Evolutionary conservation across 257 asterid species (phyloP), one percentile per base, ranked within the genome.

Genomic region (Anisodus acutangulus): DNA sequence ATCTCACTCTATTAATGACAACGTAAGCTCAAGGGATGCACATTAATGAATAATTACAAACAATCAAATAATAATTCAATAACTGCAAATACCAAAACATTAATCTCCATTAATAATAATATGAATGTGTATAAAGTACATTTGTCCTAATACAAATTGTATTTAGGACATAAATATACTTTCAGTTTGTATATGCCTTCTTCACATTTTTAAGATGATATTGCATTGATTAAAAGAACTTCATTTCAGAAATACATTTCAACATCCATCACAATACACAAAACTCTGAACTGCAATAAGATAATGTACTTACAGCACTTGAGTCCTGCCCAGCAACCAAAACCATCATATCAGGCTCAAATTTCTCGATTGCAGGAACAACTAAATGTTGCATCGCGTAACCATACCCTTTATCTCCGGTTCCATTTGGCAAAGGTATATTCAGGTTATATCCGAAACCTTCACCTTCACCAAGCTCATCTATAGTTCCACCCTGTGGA

Each of bases 241-340:
- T 59, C 10, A 59, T 26, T 17, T 59, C 26, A 59, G 12, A 59
- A n/a, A 59, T 59, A 59, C 64, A 22, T 59, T 59, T 59, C 9
- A 59, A 58, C 19, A 13, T 59, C 26, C 64, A 59, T 59, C 64
- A 59, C 26, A 59, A 59, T 17, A 7, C 6, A 59, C 26, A 16
- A 17, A 59, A 59, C 66, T 16, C 19, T 57, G 26, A 59, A 59
- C 66, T n/a, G 66, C 62, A 59, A 59, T 7, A 59, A 59, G 66
- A 59, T 59, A 17, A 7, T 59, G 66, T 5, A 91, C 97, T 94
- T 88, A 94, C 99, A 9, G 97, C 99, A 82, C 97, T 93, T 19
- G 99, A 94, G 84, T 95, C 99, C 88, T 90, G 97, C 79, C 99
- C 99, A 76, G 92, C 88, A 63, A 92, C 98, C 79, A 95, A 88